Percentiles rank a stretch among this genome's conserved stretches.
Evolutionary conservation across 75 land plant species (phyloP).

Genomic region (Pinus taeda): DNA sequence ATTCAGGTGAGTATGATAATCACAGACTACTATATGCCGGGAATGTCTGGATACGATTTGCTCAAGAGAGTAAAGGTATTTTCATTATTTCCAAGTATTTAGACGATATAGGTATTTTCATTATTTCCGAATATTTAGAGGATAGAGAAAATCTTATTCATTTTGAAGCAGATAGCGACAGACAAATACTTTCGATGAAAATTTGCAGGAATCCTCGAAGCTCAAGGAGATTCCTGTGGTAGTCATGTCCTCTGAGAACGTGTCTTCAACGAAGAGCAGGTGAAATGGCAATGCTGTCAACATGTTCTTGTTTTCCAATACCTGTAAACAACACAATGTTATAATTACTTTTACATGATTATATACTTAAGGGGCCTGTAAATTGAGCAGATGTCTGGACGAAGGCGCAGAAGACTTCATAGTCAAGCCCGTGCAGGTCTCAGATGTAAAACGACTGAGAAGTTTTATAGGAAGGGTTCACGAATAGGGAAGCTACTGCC

Average conservation of each 20-base stretch:
- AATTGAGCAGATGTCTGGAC: slow-evolving; percentile 22
- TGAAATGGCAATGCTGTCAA: neutral
- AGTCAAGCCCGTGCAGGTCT: slow-evolving; percentile 26
- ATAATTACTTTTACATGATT: too few species aligned
- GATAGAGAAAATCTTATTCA: too few species aligned
- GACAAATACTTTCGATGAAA: too few species aligned
- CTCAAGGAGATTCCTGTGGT: slow-evolving; percentile 84
- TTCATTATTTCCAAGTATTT: too few species aligned
- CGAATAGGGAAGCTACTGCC: too few species aligned
- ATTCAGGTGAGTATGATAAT: slow-evolving; percentile 39
- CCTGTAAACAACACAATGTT: too few species aligned
- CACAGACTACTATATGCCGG: slow-evolving; percentile 58
- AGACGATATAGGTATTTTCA: neutral
- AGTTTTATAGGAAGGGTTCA: neutral
- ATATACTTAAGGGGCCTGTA: neutral
- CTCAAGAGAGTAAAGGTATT: slow-evolving; percentile 46
- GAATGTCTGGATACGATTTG: slow-evolving; percentile 60
- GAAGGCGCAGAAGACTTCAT: slow-evolving; percentile 39
- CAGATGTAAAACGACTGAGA: slow-evolving; percentile 31
- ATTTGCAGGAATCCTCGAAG: slow-evolving; percentile 33
- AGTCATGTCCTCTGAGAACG: slow-evolving; percentile 87
- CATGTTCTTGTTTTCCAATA: too few species aligned
- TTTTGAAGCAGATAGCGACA: too few species aligned
- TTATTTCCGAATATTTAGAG: neutral
- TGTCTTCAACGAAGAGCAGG: slow-evolving; percentile 69